These are phyloP conservation scores for Secale cereale DNA, from an alignment of 176 grass and related monocot species.

Conservation along the genomic window DNA sequence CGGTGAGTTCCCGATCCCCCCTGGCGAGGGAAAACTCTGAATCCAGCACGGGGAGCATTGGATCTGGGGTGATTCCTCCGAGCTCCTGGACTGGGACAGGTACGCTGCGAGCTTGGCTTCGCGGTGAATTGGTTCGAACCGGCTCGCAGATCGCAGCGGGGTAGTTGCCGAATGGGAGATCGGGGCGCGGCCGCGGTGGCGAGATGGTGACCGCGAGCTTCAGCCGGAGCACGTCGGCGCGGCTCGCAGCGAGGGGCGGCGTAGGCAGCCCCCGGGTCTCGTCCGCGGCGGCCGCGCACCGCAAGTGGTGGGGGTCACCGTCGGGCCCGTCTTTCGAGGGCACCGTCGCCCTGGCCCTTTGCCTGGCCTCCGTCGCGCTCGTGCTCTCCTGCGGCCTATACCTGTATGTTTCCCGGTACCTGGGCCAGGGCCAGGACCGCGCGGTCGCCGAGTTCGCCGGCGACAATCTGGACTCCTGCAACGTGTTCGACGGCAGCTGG, in stretches of 20 bases:
- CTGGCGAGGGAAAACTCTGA: background rate
- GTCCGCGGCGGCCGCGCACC: conserved; percentile 25
- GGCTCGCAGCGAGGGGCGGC: conserved; percentile 49
- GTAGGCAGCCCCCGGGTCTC: conserved; percentile 59
- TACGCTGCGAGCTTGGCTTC: background rate
- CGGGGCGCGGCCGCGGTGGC: background rate
- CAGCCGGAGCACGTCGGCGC: conserved; percentile 54
- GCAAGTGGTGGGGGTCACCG: conserved; percentile 60
- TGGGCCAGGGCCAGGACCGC: conserved; percentile 26
- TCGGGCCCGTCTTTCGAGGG: conserved; percentile 45
- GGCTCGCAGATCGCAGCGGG: background rate
- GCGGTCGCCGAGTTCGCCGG: conserved; percentile 38
- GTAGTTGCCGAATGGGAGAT: conserved; percentile 41
- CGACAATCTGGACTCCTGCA: conserved; percentile 33
- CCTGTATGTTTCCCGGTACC: conserved; percentile 56
- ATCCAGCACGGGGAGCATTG: background rate
- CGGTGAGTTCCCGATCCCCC: conserved; percentile 12
- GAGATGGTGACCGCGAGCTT: conserved; percentile 67
- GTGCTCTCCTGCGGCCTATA: conserved; percentile 57
- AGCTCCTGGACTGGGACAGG: background rate
- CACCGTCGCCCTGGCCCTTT: conserved; percentile 43
- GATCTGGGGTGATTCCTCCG: background rate
- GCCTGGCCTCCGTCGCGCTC: conserved; percentile 47
- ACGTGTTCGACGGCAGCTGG: conserved; percentile 90
- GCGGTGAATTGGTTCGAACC: background rate